Evolutionary conservation across 768 basidiomycete species (phyloP).

Genomic region (Suillus alpinus): DNA sequence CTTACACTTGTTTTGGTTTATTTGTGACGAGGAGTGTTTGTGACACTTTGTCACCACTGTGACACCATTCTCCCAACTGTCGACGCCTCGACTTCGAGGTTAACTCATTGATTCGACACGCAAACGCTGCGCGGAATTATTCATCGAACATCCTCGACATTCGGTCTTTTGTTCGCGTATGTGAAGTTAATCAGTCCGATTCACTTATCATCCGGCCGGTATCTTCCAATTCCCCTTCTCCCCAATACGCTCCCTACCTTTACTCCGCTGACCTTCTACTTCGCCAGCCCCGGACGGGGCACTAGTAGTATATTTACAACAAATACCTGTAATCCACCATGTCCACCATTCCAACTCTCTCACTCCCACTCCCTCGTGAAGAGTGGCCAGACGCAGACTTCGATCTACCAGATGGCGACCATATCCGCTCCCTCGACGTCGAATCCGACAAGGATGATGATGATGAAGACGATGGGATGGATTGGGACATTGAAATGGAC

Average conservation of each 20-base stretch:
- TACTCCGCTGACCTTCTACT: conserved; percentile 14
- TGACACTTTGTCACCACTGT: no score
- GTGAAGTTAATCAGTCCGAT: conserved; percentile 6
- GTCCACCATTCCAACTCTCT: conserved; percentile 59
- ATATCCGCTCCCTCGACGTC: conserved; percentile 55
- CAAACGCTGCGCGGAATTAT: conserved; percentile 4
- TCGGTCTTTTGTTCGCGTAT: conserved; percentile 1
- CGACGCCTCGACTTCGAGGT: no score
- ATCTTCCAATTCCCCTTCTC: conserved; percentile 3
- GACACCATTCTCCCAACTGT: no score
- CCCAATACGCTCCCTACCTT: conserved; percentile 8
- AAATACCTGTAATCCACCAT: conserved; percentile 37
- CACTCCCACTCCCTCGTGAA: conserved; percentile 54
- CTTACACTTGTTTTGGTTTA: conserved; percentile 7
- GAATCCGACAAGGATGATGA: conserved; percentile 66
- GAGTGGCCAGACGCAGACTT: conserved; percentile 90
- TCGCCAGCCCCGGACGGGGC: conserved; percentile 19
- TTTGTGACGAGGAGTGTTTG: conserved; percentile 18
- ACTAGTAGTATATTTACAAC: conserved; percentile 17
- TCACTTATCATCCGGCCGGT: conserved; percentile 4
- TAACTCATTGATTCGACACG: conserved; percentile 12
- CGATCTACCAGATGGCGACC: conserved; percentile 73
- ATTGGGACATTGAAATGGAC: conserved; percentile 82
- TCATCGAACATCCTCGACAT: conserved; percentile 6
- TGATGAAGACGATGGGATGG: conserved; percentile 55